These are phyloP conservation scores for Kluyveromyces lactis DNA, from an alignment of 805 yeast species.

Conservation along the genomic window DNA sequence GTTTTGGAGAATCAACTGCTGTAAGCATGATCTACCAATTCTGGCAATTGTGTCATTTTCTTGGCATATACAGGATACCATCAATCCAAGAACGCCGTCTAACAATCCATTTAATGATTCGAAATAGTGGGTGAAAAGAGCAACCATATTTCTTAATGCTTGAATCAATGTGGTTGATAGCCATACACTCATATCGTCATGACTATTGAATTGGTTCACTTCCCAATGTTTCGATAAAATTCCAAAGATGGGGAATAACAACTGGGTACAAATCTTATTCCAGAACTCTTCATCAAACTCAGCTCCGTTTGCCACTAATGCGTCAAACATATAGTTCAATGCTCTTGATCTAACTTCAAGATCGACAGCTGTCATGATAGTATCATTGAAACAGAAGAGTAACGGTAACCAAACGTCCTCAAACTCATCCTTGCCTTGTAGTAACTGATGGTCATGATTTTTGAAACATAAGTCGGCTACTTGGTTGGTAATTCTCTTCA, in stretches of 20 bases:
- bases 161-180: conserved; percentile 92
- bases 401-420: conserved; percentile 77
- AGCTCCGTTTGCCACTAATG: conserved; percentile 70
- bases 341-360: conserved; percentile 90
- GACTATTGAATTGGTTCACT: conserved; percentile 53
- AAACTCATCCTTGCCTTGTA: conserved; percentile 36
- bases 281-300: conserved; percentile 70
- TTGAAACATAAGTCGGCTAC: conserved; percentile 41
- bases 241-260: conserved; percentile 85
- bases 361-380: conserved; percentile 89
- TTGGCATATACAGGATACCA: conserved; percentile 87
- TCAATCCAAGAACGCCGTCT: conserved; percentile 67
- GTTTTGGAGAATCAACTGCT: conserved; percentile 71
- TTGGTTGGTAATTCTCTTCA: conserved; percentile 52
- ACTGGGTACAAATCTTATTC: conserved; percentile 68
- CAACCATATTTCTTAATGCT: conserved; percentile 82
- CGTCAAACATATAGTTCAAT: conserved; percentile 71
- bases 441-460: conserved; percentile 14
- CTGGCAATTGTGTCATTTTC: conserved; percentile 95
- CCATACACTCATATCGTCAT: conserved; percentile 92
- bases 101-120: conserved; percentile 65
- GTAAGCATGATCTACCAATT: conserved; percentile 85
- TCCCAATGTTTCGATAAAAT: conserved; percentile 72
- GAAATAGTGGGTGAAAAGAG: conserved; percentile 75
- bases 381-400: conserved; percentile 75